Conservation (phyloP, 345 rosid species). For the Raphanus sativus region DNA sequence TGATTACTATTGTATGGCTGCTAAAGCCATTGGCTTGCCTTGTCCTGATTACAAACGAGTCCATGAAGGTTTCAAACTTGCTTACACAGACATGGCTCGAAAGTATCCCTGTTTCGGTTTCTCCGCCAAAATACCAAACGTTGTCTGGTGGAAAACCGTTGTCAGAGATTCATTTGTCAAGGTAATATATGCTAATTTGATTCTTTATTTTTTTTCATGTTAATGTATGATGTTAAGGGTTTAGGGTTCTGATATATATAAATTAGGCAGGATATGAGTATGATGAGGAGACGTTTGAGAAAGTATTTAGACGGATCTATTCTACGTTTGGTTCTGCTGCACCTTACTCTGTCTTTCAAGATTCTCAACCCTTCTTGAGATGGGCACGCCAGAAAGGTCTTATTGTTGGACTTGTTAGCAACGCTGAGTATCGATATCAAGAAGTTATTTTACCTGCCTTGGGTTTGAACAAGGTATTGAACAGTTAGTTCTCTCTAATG, state of each 20-base stretch:
- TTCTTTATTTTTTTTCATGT: background rate
- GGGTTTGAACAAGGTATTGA: slow-evolving; percentile 61
- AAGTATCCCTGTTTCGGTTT: slow-evolving; percentile 90
- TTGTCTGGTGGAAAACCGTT: slow-evolving; percentile 91
- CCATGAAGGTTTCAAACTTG: slow-evolving; percentile 88
- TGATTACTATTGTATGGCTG: slow-evolving; percentile 99
- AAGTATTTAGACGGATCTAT: slow-evolving; percentile 77
- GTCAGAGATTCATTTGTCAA: slow-evolving; percentile 77
- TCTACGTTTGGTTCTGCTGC: slow-evolving; percentile 95
- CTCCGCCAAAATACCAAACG: slow-evolving; percentile 81
- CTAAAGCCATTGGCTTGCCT: slow-evolving; percentile 84
- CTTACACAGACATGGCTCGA: slow-evolving; percentile 84
- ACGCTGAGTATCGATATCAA: slow-evolving; percentile 81
- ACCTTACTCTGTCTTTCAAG: slow-evolving; percentile 75
- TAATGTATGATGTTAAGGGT: background rate
- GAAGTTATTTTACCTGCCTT: slow-evolving; percentile 93
- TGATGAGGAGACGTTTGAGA: slow-evolving; percentile 91
- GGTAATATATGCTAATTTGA: slow-evolving; percentile 40
- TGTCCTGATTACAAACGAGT: slow-evolving; percentile 93
- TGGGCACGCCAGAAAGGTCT: slow-evolving; percentile 76
- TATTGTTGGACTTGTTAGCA: slow-evolving; percentile 74
- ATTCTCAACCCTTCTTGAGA: slow-evolving; percentile 80
- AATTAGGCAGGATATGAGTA: slow-evolving; percentile 91
- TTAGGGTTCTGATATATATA: background rate
- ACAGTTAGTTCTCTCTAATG: slow-evolving; percentile 3